These are phyloP conservation scores for Mycogone perniciosa DNA, from an alignment of 2,329 filamentous ascomycete genomes.

Conservation along the genomic window DNA sequence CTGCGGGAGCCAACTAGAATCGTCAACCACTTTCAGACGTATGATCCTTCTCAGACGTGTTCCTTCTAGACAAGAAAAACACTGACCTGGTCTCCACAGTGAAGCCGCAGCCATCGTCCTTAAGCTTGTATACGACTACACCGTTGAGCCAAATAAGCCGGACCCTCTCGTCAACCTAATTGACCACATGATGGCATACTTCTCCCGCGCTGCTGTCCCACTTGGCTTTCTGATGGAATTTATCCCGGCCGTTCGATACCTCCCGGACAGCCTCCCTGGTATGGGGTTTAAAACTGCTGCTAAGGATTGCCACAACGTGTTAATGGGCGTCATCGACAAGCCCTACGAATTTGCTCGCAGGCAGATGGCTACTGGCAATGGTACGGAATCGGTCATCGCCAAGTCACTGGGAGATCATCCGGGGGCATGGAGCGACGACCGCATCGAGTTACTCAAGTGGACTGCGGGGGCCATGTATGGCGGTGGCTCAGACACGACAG, in stretches of 20 bases:
- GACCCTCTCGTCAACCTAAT: constrained; percentile 18
- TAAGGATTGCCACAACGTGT: constrained; percentile 13
- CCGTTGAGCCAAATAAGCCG: constrained; percentile 14
- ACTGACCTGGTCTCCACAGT: not conserved
- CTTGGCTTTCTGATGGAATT: constrained; percentile 20
- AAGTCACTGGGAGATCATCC: not conserved
- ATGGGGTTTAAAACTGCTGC: constrained; percentile 19
- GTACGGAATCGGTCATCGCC: not conserved
- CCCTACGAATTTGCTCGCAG: not conserved
- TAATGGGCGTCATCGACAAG: not conserved
- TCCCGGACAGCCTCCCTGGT: constrained; percentile 18
- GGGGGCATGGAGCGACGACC: no score
- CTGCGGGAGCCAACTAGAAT: not conserved
- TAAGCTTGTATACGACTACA: constrained; percentile 18
- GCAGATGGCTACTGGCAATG: not conserved
- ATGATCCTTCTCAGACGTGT: not conserved
- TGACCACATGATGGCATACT: constrained; percentile 18
- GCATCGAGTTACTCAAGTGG: not conserved
- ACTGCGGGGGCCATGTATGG: not conserved
- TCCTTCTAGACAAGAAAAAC: not conserved
- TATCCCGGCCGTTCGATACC: constrained; percentile 14
- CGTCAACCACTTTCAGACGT: not conserved
- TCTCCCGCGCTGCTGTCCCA: constrained; percentile 17
- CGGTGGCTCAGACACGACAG: constrained; percentile 11
- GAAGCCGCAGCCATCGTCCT: constrained; percentile 11